phyloP scores from a whole-genome alignment of 2,329 filamentous ascomycete genomes.

The Sordariomycetes sp. region DNA sequence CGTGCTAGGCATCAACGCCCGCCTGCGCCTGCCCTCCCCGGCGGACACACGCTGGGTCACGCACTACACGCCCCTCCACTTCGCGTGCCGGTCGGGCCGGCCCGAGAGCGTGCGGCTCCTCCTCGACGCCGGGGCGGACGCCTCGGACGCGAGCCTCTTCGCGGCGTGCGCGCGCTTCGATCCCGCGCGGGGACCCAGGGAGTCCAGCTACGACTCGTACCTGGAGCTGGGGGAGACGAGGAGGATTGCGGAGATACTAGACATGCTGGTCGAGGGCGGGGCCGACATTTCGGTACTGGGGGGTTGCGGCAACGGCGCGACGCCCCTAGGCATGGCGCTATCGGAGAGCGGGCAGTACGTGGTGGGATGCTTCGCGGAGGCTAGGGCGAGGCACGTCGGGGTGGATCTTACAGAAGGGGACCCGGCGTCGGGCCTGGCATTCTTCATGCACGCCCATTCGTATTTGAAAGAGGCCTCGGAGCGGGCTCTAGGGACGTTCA shows the following conservation, averaged over 20 bases:
- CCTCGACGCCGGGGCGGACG: slow-evolving; percentile 14
- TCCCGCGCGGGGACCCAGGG: not conserved
- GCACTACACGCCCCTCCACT: slow-evolving; percentile 10
- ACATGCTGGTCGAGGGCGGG: slow-evolving; percentile 11
- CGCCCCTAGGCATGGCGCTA: too few species aligned
- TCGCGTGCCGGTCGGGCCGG: slow-evolving; percentile 13
- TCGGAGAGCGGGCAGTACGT: not conserved
- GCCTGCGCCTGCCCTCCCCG: too few species aligned
- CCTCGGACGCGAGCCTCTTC: slow-evolving; percentile 5
- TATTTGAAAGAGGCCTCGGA: not conserved
- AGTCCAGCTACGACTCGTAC: not conserved
- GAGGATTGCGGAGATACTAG: slow-evolving; percentile 13
- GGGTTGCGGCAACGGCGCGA: not conserved
- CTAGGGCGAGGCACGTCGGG: not conserved
- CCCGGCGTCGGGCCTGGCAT: not conserved
- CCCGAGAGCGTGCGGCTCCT: slow-evolving; percentile 16
- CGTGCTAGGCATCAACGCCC: too few species aligned
- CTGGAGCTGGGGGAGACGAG: not conserved
- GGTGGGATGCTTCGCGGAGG: not conserved
- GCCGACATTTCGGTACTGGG: slow-evolving; percentile 5
- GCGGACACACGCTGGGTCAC: not conserved
- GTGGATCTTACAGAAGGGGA: too few species aligned
- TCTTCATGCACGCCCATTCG: not conserved
- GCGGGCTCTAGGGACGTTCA: slow-evolving; percentile 7
- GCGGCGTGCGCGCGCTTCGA: slow-evolving; percentile 11